Evolutionary conservation across 2,329 filamentous ascomycete species (phyloP).

Genomic region (Chaetomiaceae sp.): DNA sequence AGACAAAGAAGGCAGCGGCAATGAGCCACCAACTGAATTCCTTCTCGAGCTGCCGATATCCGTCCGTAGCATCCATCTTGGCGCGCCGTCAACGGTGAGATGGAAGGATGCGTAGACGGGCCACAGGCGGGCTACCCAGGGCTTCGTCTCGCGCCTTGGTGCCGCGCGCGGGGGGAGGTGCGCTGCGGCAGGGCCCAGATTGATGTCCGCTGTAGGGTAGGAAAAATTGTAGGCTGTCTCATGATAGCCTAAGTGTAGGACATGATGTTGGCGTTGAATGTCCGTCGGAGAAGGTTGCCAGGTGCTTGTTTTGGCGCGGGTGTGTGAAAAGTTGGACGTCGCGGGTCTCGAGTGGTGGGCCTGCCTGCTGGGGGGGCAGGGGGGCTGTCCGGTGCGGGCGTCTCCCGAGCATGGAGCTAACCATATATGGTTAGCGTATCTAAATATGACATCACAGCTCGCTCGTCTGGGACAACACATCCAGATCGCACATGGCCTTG

Average conservation of each 20-base stretch:
- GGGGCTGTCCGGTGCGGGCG: no score
- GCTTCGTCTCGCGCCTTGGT: background rate
- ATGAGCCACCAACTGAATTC: slow-evolving; percentile 7
- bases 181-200: background rate
- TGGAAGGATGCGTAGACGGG: background rate
- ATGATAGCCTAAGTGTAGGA: background rate
- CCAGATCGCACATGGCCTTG: no score
- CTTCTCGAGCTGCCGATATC: slow-evolving; percentile 2
- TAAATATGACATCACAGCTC: no score
- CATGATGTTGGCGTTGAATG: background rate
- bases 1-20: slow-evolving; percentile 4
- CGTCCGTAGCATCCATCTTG: slow-evolving; percentile 3
- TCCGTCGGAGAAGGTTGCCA: background rate
- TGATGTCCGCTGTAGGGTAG: background rate
- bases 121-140: background rate
- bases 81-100: background rate
- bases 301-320: background rate
- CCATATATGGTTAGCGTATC: no score
- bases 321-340: background rate
- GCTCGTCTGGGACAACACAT: no score
- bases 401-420: no score
- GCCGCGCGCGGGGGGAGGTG: background rate
- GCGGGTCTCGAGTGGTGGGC: background rate
- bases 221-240: background rate
- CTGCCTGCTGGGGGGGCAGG: no score